Conservation (phyloP, 345 rosid species). For the Ceriops zippeliana region DNA sequence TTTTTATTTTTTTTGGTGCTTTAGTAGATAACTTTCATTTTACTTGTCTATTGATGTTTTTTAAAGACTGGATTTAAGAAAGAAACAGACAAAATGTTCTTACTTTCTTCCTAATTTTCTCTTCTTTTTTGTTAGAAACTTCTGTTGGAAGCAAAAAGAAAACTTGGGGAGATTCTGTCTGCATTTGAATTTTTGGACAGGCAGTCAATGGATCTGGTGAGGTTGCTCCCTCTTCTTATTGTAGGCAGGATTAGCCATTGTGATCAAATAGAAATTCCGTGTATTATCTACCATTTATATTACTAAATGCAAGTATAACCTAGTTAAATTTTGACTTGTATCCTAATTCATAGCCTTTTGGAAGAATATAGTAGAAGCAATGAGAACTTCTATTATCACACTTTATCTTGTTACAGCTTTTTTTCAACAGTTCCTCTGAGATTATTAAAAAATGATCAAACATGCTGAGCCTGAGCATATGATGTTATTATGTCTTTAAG, state of each 20-base stretch:
- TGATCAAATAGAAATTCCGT: neutral
- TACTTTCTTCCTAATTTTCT: neutral
- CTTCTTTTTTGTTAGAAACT: conserved; percentile 54
- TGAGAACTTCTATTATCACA: neutral
- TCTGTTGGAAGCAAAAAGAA: conserved; percentile 73
- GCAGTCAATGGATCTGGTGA: conserved; percentile 67
- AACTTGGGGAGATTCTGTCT: conserved; percentile 90
- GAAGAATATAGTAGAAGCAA: neutral
- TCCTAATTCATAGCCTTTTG: neutral
- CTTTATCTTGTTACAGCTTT: neutral
- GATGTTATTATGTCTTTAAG: neutral
- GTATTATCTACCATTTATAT: neutral
- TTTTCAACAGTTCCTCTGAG: neutral
- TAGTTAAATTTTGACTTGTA: neutral
- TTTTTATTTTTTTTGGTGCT: no score
- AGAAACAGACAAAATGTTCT: neutral
- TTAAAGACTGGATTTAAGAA: neutral
- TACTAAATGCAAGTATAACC: neutral
- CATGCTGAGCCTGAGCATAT: neutral
- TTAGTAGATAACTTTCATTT: no score
- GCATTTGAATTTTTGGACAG: conserved; percentile 90
- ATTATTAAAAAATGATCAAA: neutral
- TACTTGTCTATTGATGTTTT: neutral
- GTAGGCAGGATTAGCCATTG: neutral
- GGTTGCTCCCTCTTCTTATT: neutral